Evolutionary conservation across 768 basidiomycete genomes (phyloP).

Genomic region (Tricholoma sp.): DNA sequence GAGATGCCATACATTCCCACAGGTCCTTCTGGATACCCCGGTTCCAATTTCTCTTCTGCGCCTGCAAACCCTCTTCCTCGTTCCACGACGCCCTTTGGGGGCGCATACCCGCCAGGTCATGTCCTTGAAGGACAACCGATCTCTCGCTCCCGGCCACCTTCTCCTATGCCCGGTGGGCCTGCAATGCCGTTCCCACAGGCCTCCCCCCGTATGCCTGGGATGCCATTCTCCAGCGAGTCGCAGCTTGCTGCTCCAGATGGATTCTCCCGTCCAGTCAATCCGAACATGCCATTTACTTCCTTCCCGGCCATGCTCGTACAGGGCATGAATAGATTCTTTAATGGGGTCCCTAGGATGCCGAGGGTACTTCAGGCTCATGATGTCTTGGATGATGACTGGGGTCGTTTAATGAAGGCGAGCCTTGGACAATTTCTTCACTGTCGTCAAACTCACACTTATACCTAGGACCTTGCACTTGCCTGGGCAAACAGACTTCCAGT

Average conservation of each 20-base stretch:
- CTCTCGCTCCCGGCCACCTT: slow-evolving; percentile 40
- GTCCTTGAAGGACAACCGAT: slow-evolving; percentile 51
- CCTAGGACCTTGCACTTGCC: slow-evolving; percentile 65
- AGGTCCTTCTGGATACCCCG: slow-evolving; percentile 24
- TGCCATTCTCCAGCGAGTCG: slow-evolving; percentile 24
- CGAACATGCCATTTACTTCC: slow-evolving; percentile 58
- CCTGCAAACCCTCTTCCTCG: slow-evolving; percentile 33
- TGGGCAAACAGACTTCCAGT: slow-evolving; percentile 78
- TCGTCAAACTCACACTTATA: not conserved
- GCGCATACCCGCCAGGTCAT: slow-evolving; percentile 55
- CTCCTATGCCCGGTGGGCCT: slow-evolving; percentile 44
- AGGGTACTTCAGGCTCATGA: slow-evolving; percentile 69
- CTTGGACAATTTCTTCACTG: not conserved
- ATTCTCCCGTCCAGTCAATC: slow-evolving; percentile 70
- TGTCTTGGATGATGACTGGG: slow-evolving; percentile 76
- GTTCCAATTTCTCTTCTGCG: slow-evolving; percentile 29
- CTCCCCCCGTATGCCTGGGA: slow-evolving; percentile 29
- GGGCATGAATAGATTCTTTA: slow-evolving; percentile 72
- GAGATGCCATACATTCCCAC: slow-evolving; percentile 6
- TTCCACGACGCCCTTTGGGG: slow-evolving; percentile 37
- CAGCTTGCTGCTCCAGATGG: slow-evolving; percentile 64
- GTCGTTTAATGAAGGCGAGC: slow-evolving; percentile 68
- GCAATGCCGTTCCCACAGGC: slow-evolving; percentile 15
- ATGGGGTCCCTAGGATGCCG: slow-evolving; percentile 69
- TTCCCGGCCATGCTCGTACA: slow-evolving; percentile 70